Percentiles rank a stretch among this genome's conserved stretches.
These are phyloP conservation scores for Botrytis tulipae DNA, from an alignment of 2,329 filamentous ascomycete genomes.

Conservation along the genomic window DNA sequence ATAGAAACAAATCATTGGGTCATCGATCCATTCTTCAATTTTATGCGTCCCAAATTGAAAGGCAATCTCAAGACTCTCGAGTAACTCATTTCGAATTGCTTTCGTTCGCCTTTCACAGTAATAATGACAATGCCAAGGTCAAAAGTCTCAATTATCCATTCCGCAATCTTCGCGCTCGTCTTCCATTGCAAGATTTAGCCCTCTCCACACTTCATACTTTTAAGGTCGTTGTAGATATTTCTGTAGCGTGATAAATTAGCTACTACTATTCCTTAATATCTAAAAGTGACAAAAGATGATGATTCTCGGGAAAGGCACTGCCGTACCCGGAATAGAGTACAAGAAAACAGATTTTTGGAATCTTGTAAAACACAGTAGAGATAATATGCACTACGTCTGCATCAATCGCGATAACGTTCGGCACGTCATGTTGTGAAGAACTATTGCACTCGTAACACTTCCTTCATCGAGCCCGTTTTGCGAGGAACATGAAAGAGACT, in stretches of 20 bases:
- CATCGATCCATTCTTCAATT: not conserved
- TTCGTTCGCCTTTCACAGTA: not conserved
- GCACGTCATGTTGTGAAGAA: conserved; percentile 1
- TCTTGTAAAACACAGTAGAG: not conserved
- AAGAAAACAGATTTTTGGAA: not conserved
- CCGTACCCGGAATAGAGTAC: not conserved
- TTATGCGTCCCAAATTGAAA: not conserved
- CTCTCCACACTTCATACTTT: too few species aligned
- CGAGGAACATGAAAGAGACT: not conserved
- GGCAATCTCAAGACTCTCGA: not conserved
- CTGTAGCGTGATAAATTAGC: not conserved
- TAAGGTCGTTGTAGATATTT: not conserved
- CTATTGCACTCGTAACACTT: not conserved
- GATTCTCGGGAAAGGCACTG: not conserved
- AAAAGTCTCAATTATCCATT: too few species aligned
- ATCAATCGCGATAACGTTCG: conserved; percentile 3
- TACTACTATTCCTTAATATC: not conserved
- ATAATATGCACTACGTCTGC: not conserved
- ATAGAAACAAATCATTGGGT: conserved; percentile 11
- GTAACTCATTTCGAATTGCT: not conserved
- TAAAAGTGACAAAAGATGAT: not conserved
- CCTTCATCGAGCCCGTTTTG: conserved; percentile 1
- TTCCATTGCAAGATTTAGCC: not conserved
- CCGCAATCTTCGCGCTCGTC: not conserved
- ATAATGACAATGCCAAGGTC: not conserved